Evolutionary conservation across 331 rosid species (phyloP).

Genomic region (Prunus yedoensis): DNA sequence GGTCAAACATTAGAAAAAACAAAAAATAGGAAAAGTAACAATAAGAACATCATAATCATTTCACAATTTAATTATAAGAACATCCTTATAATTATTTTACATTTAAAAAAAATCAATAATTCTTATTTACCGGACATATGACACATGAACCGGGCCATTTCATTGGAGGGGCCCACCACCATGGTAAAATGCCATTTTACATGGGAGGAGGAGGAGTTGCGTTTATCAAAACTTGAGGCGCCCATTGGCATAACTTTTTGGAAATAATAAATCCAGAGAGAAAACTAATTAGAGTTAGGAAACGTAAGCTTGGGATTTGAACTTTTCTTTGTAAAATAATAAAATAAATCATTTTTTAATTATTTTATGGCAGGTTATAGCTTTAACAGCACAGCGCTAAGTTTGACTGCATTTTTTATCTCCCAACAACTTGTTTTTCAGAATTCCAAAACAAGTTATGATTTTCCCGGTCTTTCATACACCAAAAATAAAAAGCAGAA

Average conservation of each 20-base stretch:
- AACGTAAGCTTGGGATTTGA: slow-evolving; percentile 38
- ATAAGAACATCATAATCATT: too few species aligned
- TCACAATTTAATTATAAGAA: too few species aligned
- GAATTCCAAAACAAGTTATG: slow-evolving; percentile 20
- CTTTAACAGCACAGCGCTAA: slow-evolving; percentile 37
- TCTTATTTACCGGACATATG: too few species aligned
- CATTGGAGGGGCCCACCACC: too few species aligned
- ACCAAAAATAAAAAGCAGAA: neutral
- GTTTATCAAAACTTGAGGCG: neutral
- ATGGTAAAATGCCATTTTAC: too few species aligned
- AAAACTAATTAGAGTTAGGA: slow-evolving; percentile 20
- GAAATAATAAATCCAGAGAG: slow-evolving; percentile 5
- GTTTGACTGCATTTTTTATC: slow-evolving; percentile 40
- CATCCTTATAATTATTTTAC: too few species aligned
- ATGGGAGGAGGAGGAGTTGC: neutral
- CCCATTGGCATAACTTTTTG: slow-evolving; percentile 14
- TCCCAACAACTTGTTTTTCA: neutral
- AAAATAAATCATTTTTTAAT: slow-evolving; percentile 4
- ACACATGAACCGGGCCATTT: too few species aligned
- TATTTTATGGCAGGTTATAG: slow-evolving; percentile 31
- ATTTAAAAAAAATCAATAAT: too few species aligned
- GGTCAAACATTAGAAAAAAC: too few species aligned
- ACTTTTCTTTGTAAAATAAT: slow-evolving; percentile 9
- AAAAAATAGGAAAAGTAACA: too few species aligned
- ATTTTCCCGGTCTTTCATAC: slow-evolving; percentile 5